Percentiles rank a stretch among this genome's conserved stretches.
phyloP scores from a whole-genome alignment of 768 basidiomycete genomes.

The Tephrocybe sp. region DNA sequence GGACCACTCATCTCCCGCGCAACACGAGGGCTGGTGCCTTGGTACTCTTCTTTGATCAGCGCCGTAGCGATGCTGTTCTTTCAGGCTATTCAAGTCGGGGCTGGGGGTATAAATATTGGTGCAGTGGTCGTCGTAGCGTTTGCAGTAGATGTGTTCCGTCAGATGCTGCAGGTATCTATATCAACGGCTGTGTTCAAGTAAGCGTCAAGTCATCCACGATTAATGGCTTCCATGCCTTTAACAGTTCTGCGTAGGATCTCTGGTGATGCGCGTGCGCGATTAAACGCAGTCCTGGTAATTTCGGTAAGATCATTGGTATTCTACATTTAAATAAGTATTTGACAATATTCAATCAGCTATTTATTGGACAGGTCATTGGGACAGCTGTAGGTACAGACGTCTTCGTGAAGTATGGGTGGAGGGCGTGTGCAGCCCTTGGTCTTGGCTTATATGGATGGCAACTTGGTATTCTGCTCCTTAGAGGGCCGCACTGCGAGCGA shows the following conservation, averaged over 20 bases:
- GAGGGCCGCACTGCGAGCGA: constrained; percentile 59
- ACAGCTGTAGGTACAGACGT: constrained; percentile 65
- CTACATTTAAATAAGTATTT: not conserved
- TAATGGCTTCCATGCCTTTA: not conserved
- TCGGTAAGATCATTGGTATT: constrained; percentile 36
- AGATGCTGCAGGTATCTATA: constrained; percentile 60
- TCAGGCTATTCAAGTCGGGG: constrained; percentile 56
- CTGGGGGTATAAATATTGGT: constrained; percentile 56
- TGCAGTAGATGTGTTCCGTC: constrained; percentile 59
- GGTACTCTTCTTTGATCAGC: constrained; percentile 67
- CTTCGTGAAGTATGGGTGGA: constrained; percentile 69
- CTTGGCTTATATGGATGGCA: constrained; percentile 53
- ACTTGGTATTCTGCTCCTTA: constrained; percentile 47
- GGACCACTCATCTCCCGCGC: constrained; percentile 67
- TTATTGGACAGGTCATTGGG: constrained; percentile 72
- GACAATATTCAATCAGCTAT: constrained; percentile 31
- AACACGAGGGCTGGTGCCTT: constrained; percentile 69
- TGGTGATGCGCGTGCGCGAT: constrained; percentile 47
- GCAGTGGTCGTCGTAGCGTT: constrained; percentile 62
- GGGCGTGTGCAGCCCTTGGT: constrained; percentile 51
- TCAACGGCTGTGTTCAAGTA: constrained; percentile 52
- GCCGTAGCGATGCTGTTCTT: constrained; percentile 42
- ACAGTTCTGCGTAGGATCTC: constrained; percentile 22
- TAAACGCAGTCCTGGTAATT: constrained; percentile 69
- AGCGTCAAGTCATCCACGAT: constrained; percentile 2